A percentile compares a stretch with the other conserved stretches of the same genome.
These are phyloP conservation scores for Microbotryomycetes sp. DNA, from an alignment of 1,284 basidiomycete genomes.

Conservation along the genomic window DNA sequence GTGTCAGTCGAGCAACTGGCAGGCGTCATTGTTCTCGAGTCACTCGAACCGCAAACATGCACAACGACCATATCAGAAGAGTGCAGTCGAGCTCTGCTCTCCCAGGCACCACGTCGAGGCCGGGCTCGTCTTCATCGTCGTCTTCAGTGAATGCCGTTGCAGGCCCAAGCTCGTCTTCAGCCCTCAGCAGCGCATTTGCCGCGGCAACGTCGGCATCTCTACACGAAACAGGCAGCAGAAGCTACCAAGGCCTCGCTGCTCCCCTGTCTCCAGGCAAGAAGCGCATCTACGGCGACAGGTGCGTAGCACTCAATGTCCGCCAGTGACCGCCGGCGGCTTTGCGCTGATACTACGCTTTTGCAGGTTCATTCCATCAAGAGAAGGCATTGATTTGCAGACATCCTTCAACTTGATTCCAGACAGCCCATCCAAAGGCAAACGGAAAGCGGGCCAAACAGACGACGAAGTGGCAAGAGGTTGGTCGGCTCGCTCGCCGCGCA, in stretches of 20 bases:
- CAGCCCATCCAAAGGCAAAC: slow-evolving; percentile 38
- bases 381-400: slow-evolving; percentile 47
- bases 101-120: not conserved
- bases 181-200: not conserved
- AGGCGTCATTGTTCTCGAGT: not conserved
- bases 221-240: not conserved
- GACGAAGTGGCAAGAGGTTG: slow-evolving; percentile 43
- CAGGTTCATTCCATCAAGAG: slow-evolving; percentile 50
- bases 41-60: not conserved
- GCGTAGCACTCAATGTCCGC: not conserved
- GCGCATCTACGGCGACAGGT: not conserved
- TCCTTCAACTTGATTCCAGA: slow-evolving; percentile 47
- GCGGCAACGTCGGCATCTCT: too few species aligned
- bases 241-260: not conserved
- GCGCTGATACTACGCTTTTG: not conserved
- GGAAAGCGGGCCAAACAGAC: slow-evolving; percentile 39
- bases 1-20: too few species aligned
- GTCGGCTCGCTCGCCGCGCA: not conserved
- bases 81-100: not conserved
- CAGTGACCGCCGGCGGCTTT: not conserved
- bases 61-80: not conserved
- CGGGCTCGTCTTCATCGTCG: not conserved
- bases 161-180: not conserved
- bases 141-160: not conserved
- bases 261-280: not conserved